Evolutionary conservation across 2,329 filamentous ascomycete species (phyloP).

Genomic region (Exophiala aquamarina): DNA sequence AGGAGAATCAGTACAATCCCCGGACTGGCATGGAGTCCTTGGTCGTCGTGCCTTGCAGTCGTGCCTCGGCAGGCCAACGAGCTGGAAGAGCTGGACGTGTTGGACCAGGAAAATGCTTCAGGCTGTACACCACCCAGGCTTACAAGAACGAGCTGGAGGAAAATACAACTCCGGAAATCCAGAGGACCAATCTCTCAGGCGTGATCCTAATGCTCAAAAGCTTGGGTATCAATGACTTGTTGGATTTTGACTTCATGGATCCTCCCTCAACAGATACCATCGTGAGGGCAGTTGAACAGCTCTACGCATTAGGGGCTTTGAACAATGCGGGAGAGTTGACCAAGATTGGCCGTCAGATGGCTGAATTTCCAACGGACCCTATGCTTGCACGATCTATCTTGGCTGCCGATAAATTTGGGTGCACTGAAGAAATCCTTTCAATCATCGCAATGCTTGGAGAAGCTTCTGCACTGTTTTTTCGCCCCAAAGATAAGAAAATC

Average conservation of each 20-base stretch:
- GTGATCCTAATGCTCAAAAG: conserved; percentile 93
- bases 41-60: conserved; percentile 85
- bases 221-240: conserved; percentile 84
- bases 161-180: conserved; percentile 88
- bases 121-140: conserved; percentile 88
- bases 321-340: conserved; percentile 88
- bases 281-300: conserved; percentile 82
- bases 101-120: conserved; percentile 87
- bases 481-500: conserved; percentile 95
- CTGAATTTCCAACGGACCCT: conserved; percentile 88
- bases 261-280: conserved; percentile 86
- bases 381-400: conserved; percentile 89
- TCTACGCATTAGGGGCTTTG: conserved; percentile 86
- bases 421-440: conserved; percentile 86
- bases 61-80: conserved; percentile 89
- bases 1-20: conserved; percentile 91
- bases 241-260: conserved; percentile 99
- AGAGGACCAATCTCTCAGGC: conserved; percentile 89
- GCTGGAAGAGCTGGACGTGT: conserved; percentile 91
- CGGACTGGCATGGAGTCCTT: conserved; percentile 89
- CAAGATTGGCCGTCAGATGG: conserved; percentile 89
- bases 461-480: conserved; percentile 84
- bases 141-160: conserved; percentile 95
- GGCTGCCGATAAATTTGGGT: conserved; percentile 85
- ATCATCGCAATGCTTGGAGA: conserved; percentile 95